These are phyloP conservation scores for Spinacia oleracea DNA, from an alignment of 179 eudicot genomes.

Conservation along the genomic window DNA sequence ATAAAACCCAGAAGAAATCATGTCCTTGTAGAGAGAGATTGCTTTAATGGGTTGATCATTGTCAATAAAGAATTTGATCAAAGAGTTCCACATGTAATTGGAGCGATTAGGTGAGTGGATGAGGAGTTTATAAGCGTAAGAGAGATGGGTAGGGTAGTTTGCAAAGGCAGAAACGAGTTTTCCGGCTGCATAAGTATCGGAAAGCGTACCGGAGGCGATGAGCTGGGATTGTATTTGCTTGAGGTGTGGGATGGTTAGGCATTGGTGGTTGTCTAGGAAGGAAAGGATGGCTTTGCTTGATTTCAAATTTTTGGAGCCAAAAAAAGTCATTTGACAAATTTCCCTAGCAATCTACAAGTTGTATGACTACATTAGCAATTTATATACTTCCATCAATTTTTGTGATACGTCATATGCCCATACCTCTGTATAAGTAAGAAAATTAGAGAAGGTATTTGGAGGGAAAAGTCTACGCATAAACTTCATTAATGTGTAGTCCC, in stretches of 20 bases:
- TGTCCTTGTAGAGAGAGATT: slow-evolving; percentile 30
- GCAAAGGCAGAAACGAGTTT: slow-evolving; percentile 40
- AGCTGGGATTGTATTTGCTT: slow-evolving; percentile 45
- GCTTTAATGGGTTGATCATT: slow-evolving; percentile 32
- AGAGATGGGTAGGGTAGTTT: slow-evolving; percentile 21
- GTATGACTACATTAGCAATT: neutral
- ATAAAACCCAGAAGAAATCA: slow-evolving; percentile 33
- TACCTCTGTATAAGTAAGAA: no score
- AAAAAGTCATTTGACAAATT: slow-evolving; percentile 24
- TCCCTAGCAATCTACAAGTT: neutral
- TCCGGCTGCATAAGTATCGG: slow-evolving; percentile 42
- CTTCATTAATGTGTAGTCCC: no score
- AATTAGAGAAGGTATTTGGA: no score
- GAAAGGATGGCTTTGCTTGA: slow-evolving; percentile 41
- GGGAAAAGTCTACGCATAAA: no score
- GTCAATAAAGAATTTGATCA: slow-evolving; percentile 34
- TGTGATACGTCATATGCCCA: no score
- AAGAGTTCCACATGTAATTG: slow-evolving; percentile 44
- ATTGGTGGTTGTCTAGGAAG: slow-evolving; percentile 47
- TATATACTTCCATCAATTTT: no score
- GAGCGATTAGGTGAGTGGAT: slow-evolving; percentile 32
- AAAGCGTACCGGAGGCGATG: slow-evolving; percentile 37
- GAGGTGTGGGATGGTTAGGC: slow-evolving; percentile 46
- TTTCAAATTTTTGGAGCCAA: slow-evolving; percentile 38
- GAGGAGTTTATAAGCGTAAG: slow-evolving; percentile 36